Evolutionary conservation across 2,329 filamentous ascomycete genomes (phyloP), one percentile per base, ranked within the genome.

Genomic region (Sporothrix variecibatus): DNA sequence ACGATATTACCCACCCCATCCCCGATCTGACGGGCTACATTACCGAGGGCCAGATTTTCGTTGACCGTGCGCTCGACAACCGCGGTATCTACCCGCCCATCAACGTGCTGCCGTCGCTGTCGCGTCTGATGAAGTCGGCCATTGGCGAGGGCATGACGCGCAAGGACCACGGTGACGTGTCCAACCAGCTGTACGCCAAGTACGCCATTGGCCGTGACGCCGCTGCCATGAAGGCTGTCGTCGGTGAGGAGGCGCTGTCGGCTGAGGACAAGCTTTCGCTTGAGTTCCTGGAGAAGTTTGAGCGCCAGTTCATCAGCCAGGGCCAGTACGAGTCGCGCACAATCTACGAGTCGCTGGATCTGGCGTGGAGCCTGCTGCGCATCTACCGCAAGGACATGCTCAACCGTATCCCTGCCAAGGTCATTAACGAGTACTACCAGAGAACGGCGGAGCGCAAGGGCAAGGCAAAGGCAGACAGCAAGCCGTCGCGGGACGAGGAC

Each of bases 121-220:
- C 96, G 31, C 96, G 96, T 90, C 92, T 99, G 82, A 99, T 99
- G 96, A 99, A 99, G 86, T 99, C 96, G 81, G 96, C 96, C 83
- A 99, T 99, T 81, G 96, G 96, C 80, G 95, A 98, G 86, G 94
- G 94, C 77, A 95, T 95, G 88, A 99, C 96, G 34, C 93, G 96
- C 80, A 95, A 94, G 84, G 97, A 99, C 81, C 96, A 99, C 85
- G 94, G 94, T 79, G 96, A 99, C 85, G 96, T 99, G 70, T 99
- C 96, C 78, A 99, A 99, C 88, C 96, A 99, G 88, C 90, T 99
- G 77, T 99, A 99, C 83, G 96, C 96, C 85, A 99, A 99, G 86
- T 99, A 99, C 83, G 96, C 96, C 83, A 98, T 99, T 82, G 96
- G 96, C 82, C 95, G 95, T 88, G 96, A 99, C 81, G 96, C 96